Base-by-base conservation (phyloP, 768 basidiomycete genomes). In the Tulasnella sp. region DNA sequence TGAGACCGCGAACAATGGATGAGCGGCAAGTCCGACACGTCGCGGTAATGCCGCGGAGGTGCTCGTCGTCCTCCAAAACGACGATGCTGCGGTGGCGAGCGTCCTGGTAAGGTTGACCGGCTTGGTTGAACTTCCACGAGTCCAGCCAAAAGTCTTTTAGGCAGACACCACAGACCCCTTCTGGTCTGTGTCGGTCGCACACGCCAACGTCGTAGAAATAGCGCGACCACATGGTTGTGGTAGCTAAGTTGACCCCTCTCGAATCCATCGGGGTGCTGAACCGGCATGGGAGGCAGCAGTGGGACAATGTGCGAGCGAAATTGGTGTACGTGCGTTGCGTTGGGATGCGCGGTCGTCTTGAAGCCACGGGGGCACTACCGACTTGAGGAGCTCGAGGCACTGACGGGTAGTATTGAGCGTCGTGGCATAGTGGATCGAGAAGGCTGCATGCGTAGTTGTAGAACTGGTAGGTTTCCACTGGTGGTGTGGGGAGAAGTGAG, bases 21-120 rank as follows among this genome's bases (percentile, higher is more conserved):
- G 32, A 39, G 29, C 72, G 72, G 52, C 72, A 73, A 16, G 39
- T 8, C 14, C 44, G 44, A 47, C 72, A 73, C n/a, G 72, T 73
- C 36, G 72, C 72, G n/a, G 19, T 52, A 42, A 67, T 62, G 29
- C 72, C 65, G 29, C 41, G n/a, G 59, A 70, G 68, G 32, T 22
- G 40, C 19, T 73, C 65, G 29, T 41, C 41, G 67, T 73, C 72
- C 19, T 73, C 72, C 12, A 29, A 42, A 14, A 67, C 19, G 29
- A 29, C n/a, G 64, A 73, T 73, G 36, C 62, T 36, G 32, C 62
- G 64, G n/a, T 36, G 19, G 26, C 39, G 64, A 12, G 64, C 34
- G 44, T 72, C 62, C n/a, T 22, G 37, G 32, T 66, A 39, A 19
- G 35, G 62, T 66, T 44, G 59, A 11, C 71, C 71, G 26, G 22